A percentile compares a stretch with the other conserved stretches of the same genome.
Evolutionary conservation across 2,329 filamentous ascomycete species (phyloP).

Genomic region (Ceratocystis eucalypticola): DNA sequence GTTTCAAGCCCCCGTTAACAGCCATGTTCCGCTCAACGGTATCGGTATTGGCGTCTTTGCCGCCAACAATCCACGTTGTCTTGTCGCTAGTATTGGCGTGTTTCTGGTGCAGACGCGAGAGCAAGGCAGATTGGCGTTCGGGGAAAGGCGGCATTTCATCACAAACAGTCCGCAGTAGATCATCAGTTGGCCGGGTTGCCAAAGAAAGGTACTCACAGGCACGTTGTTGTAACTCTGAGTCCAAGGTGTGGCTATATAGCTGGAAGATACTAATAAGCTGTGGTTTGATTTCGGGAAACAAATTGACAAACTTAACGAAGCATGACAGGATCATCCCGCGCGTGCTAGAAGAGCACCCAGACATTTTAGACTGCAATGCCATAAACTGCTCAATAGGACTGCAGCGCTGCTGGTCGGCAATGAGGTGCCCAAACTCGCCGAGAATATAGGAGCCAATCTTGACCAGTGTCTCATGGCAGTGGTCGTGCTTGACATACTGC

Average conservation of each 20-base stretch:
- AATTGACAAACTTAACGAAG: slow-evolving; percentile 94
- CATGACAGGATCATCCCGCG: slow-evolving; percentile 88
- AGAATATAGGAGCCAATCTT: slow-evolving; percentile 96
- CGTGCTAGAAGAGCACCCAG: slow-evolving; percentile 75
- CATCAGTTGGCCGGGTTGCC: slow-evolving; percentile 74
- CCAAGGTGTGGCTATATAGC: slow-evolving; percentile 83
- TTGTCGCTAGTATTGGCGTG: slow-evolving; percentile 87
- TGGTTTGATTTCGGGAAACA: slow-evolving; percentile 96
- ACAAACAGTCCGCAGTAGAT: slow-evolving; percentile 81
- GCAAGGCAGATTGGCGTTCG: slow-evolving; percentile 77
- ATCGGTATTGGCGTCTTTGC: slow-evolving; percentile 83
- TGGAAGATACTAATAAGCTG: slow-evolving; percentile 84
- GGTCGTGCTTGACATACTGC: slow-evolving; percentile 80
- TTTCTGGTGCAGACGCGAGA: slow-evolving; percentile 89
- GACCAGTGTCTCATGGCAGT: slow-evolving; percentile 91
- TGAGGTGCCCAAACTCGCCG: slow-evolving; percentile 91
- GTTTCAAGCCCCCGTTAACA: slow-evolving; percentile 70
- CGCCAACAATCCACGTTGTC: slow-evolving; percentile 94
- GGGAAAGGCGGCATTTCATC: slow-evolving; percentile 99
- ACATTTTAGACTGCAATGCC: slow-evolving; percentile 79
- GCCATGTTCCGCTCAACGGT: slow-evolving; percentile 65
- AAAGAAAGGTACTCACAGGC: slow-evolving; percentile 89
- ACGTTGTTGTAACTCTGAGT: slow-evolving; percentile 89
- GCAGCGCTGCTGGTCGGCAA: slow-evolving; percentile 81
- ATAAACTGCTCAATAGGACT: slow-evolving; percentile 96